phyloP scores from a whole-genome alignment of 345 rosid species.

The Viola odorata region DNA sequence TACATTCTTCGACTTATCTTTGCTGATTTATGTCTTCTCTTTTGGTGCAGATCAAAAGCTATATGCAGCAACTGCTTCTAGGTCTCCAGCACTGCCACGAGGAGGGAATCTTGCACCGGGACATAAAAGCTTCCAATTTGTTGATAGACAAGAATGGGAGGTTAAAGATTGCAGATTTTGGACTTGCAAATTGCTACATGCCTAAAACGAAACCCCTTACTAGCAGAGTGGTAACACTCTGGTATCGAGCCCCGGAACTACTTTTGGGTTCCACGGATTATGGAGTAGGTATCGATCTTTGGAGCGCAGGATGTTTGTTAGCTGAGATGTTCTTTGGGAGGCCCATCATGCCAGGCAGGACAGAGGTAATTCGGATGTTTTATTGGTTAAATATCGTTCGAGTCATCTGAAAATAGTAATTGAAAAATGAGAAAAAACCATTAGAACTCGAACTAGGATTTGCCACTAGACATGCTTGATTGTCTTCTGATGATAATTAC shows the following conservation, averaged over 20 bases:
- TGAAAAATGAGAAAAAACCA: too few relatives aligned
- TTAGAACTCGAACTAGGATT: too few relatives aligned
- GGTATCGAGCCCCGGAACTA: constrained; percentile 92
- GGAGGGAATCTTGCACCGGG: constrained; percentile 74
- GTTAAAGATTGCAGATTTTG: constrained; percentile 82
- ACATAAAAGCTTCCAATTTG: constrained; percentile 73
- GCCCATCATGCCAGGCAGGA: constrained; percentile 86
- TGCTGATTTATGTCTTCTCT: too few relatives aligned
- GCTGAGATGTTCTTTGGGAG: constrained; percentile 75
- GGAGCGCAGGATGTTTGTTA: constrained; percentile 85
- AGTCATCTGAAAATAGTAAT: too few relatives aligned
- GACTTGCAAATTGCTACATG: constrained; percentile 57
- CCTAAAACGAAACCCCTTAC: constrained; percentile 60
- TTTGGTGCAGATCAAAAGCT: constrained; percentile 69
- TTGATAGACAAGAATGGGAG: constrained; percentile 60
- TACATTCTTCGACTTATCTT: too few relatives aligned
- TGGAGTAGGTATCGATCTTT: constrained; percentile 79
- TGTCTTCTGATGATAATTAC: too few relatives aligned
- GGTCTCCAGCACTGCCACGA: constrained; percentile 87
- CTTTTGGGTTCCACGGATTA: constrained; percentile 70
- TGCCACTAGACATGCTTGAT: too few relatives aligned
- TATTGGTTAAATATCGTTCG: too few relatives aligned
- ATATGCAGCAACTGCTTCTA: constrained; percentile 71
- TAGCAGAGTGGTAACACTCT: constrained; percentile 79
- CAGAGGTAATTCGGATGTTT: too few relatives aligned